phyloP scores from a whole-genome alignment of 1,284 basidiomycete genomes.

The Papiliotrema nemorosa region DNA sequence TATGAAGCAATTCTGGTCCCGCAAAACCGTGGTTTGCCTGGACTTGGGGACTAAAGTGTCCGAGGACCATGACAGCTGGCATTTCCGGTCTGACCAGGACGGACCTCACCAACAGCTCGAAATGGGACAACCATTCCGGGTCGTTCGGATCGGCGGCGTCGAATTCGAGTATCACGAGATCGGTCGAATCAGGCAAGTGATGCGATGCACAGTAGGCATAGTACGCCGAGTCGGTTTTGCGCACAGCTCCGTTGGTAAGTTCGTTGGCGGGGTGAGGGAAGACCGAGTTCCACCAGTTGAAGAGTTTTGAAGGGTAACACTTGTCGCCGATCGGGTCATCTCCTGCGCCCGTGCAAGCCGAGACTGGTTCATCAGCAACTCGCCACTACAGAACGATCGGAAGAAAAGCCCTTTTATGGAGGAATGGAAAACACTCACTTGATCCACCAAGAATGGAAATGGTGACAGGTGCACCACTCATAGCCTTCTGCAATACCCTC shows the following conservation, averaged over 20 bases:
- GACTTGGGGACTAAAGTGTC: constrained; percentile 83
- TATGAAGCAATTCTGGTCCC: constrained; percentile 83
- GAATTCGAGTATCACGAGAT: constrained; percentile 88
- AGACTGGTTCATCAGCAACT: constrained; percentile 56
- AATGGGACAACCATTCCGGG: constrained; percentile 68
- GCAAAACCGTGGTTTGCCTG: constrained; percentile 73
- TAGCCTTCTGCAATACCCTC: constrained; percentile 75
- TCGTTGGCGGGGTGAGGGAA: constrained; percentile 94
- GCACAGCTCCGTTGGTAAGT: constrained; percentile 91
- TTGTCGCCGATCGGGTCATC: constrained; percentile 78
- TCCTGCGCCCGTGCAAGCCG: constrained; percentile 87
- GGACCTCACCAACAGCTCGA: constrained; percentile 84
- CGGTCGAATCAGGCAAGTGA: constrained; percentile 85
- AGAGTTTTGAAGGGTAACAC: constrained; percentile 89
- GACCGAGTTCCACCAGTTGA: constrained; percentile 89
- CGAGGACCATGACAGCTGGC: constrained; percentile 83
- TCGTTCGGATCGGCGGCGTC: constrained; percentile 80
- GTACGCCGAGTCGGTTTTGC: constrained; percentile 82
- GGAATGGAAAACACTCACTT: constrained; percentile 55
- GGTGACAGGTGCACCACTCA: constrained; percentile 81
- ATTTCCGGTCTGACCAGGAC: constrained; percentile 80
- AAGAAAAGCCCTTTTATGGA: too few species aligned
- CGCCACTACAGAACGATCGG: too few species aligned
- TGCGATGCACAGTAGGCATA: constrained; percentile 87
- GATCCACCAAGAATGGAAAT: constrained; percentile 88